Conservation (phyloP, 768 basidiomycete species). For the Mycena belliarum region DNA sequence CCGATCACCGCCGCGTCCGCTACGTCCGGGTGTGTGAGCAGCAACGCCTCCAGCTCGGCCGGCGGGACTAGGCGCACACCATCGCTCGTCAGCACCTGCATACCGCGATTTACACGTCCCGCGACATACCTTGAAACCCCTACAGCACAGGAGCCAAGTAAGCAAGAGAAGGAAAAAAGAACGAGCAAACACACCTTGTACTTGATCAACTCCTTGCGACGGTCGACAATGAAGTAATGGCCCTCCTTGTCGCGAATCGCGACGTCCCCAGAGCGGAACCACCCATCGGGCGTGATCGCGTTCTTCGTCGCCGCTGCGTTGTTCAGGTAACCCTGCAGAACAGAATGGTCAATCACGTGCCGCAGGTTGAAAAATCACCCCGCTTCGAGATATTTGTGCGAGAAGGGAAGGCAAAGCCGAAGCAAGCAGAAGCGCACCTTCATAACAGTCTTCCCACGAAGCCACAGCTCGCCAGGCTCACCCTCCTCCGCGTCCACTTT, state of each 20-base stretch:
- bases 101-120: no score
- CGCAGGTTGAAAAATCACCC: neutral
- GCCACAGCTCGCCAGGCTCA: constrained; percentile 66
- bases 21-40: constrained; percentile 59
- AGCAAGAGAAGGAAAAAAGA: neutral
- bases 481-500: constrained; percentile 39
- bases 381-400: no score
- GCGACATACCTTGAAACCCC: constrained; percentile 14
- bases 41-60: constrained; percentile 64
- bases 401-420: no score
- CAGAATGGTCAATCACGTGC: neutral
- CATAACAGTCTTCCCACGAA: constrained; percentile 65
- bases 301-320: constrained; percentile 57
- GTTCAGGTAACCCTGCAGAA: constrained; percentile 56
- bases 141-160: neutral
- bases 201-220: constrained; percentile 60
- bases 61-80: constrained; percentile 55
- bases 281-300: constrained; percentile 59
- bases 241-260: neutral
- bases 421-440: constrained; percentile 36
- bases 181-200: constrained; percentile 42
- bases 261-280: constrained; percentile 78
- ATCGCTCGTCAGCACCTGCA: no score
- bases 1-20: constrained; percentile 73
- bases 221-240: constrained; percentile 36